Evolutionary conservation across 1,284 basidiomycete genomes (phyloP), one percentile per base, ranked within the genome.

Genomic region (Moniliophthora roreri): DNA sequence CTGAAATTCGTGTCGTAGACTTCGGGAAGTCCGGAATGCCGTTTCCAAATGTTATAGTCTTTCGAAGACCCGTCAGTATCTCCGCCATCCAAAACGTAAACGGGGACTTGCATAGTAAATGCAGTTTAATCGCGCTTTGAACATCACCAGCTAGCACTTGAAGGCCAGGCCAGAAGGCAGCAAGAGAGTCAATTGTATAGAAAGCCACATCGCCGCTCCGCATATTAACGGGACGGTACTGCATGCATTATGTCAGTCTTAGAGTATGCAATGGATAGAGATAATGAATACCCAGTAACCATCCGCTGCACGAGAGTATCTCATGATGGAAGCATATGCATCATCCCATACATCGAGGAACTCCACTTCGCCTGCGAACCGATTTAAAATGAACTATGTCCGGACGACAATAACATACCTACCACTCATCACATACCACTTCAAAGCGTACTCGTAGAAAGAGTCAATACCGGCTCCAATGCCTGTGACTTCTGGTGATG

Each of bases 321-420:
- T 84, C 90, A 96, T 95, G 16, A 96, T 78, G 5, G 93, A 85
- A 6, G 90, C 85, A 63, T 96, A 96, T 4, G 88, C 81, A 62
- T 95, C 92, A 58, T 89, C 85, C 85, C 92, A 98, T n/a, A 97
- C 89, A 60, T 95, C 91, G 52, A 93, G 75, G 66, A 93, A 96
- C 61, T 90, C 85, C 32, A 89, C 78, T 57, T 97, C 95, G 34
- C 92, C 92, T 93, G 58, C 34, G 13, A 20, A 11, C 18, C 3
- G 28, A 35, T 6, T 15, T 15, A 39, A 21, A 36, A 13, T 7
- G 28, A 2, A 16, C 6, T 18, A 15, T 23, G 15, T 24, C 4
- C 15, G 23, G 26, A 9, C 15, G 21, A 21, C 21, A 15, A 24
- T 18, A 48, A 35, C 51, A 32, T 28, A 76, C 81, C 42, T 61